Evolutionary conservation across 75 land plant genomes (phyloP).

Genomic region (Azolla pinnata): DNA sequence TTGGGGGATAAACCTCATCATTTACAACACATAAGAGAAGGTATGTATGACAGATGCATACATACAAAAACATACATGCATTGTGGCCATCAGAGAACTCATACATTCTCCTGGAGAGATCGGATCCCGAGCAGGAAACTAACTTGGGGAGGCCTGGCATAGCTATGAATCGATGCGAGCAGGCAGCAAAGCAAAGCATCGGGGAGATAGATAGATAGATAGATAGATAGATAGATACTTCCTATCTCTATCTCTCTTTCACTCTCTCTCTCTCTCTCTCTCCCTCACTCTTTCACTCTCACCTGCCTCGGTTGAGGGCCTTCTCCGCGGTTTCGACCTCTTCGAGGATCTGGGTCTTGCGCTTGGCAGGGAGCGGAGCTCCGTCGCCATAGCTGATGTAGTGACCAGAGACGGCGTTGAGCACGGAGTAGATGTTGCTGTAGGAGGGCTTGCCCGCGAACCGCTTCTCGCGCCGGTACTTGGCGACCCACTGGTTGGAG

Average conservation of each 20-base stretch:
- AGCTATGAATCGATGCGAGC: too few species aligned
- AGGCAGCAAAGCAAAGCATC: too few species aligned
- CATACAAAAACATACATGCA: too few species aligned
- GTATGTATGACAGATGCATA: too few species aligned
- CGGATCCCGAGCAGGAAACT: too few species aligned
- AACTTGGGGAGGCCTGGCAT: too few species aligned
- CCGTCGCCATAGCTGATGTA: conserved; percentile 76
- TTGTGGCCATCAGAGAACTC: too few species aligned
- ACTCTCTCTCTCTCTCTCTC: not conserved
- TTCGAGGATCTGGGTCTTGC: conserved; percentile 70
- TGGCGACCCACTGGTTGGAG: conserved; percentile 82
- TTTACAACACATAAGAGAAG: too few species aligned
- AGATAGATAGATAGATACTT: not conserved
- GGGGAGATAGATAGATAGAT: too few species aligned
- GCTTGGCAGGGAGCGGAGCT: conserved; percentile 67
- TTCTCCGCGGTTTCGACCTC: conserved; percentile 79
- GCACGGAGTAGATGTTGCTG: conserved; percentile 74
- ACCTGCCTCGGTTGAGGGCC: conserved; percentile 65
- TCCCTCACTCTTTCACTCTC: not conserved
- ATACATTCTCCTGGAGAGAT: too few species aligned
- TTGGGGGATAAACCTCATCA: too few species aligned
- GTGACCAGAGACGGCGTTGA: conserved; percentile 64
- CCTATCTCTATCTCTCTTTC: not conserved
- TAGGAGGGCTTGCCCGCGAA: conserved; percentile 66
- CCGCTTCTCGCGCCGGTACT: conserved; percentile 68